A percentile compares a stretch with the other conserved stretches of the same genome.
Evolutionary conservation across 495 filamentous ascomycete species (phyloP).

Genomic region (Aspergillus taichungensis): DNA sequence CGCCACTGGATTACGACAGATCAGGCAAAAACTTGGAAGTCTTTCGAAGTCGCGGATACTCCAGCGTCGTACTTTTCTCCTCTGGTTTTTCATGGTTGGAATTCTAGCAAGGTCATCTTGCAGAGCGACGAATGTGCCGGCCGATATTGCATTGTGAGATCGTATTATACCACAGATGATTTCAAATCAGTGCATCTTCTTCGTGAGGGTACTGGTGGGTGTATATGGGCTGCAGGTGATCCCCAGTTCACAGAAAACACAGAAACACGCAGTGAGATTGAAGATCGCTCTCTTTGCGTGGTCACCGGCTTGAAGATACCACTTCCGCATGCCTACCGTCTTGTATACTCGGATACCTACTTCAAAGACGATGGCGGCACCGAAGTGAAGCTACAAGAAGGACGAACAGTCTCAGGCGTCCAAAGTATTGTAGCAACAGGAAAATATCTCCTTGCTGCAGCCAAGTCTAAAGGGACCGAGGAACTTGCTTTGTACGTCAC

Average conservation of each 20-base stretch:
- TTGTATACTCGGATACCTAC: conserved; percentile 71
- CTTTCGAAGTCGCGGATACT: conserved; percentile 51
- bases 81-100: conserved; percentile 69
- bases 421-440: conserved; percentile 71
- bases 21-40: conserved; percentile 67
- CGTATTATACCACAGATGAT: conserved; percentile 76
- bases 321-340: conserved; percentile 55
- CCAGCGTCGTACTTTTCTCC: conserved; percentile 34
- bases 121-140: conserved; percentile 56
- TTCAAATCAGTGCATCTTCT: conserved; percentile 61
- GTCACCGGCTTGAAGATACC: conserved; percentile 54
- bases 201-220: conserved; percentile 55
- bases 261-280: conserved; percentile 44
- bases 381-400: conserved; percentile 67
- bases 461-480: conserved; percentile 65
- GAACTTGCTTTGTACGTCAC: conserved; percentile 85
- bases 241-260: conserved; percentile 58
- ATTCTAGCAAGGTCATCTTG: conserved; percentile 76
- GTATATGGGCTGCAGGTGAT: conserved; percentile 74
- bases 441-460: conserved; percentile 75
- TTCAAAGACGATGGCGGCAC: conserved; percentile 49
- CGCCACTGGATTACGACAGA: conserved; percentile 75
- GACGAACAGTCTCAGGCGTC: conserved; percentile 63
- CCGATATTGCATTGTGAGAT: conserved; percentile 31
- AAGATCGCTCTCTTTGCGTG: conserved; percentile 70